These are phyloP conservation scores for Talaromyces amestolkiae DNA, from an alignment of 2,329 filamentous ascomycete genomes.

Conservation along the genomic window DNA sequence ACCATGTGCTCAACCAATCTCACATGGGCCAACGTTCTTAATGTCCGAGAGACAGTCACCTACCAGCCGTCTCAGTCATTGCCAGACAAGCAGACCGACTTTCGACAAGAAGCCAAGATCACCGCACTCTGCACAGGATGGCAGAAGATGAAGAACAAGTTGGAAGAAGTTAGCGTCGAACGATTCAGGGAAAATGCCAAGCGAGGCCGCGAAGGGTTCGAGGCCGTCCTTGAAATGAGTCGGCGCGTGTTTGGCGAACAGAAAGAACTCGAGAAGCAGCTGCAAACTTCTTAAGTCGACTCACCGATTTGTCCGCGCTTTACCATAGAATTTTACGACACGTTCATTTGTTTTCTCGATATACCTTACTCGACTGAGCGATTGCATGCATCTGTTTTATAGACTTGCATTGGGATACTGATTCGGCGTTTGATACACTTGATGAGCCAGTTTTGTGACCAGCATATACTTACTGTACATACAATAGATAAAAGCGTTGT, in stretches of 20 bases:
- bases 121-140: conserved; percentile 93
- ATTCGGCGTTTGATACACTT: conserved; percentile 21
- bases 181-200: conserved; percentile 88
- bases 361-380: conserved; percentile 21
- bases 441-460: conserved; percentile 10
- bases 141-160: conserved; percentile 94
- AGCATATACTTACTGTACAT: conserved; percentile 16
- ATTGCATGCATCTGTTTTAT: conserved; percentile 16
- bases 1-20: conserved; percentile 97
- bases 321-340: conserved; percentile 20
- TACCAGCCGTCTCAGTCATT: conserved; percentile 64
- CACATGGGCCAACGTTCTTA: conserved; percentile 86
- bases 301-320: not conserved
- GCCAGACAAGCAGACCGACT: conserved; percentile 65
- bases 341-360: not conserved
- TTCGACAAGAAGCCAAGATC: conserved; percentile 86
- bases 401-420: conserved; percentile 15
- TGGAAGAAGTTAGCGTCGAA: conserved; percentile 86
- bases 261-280: conserved; percentile 60
- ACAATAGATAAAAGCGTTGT: conserved; percentile 17
- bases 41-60: conserved; percentile 86
- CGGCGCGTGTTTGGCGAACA: conserved; percentile 88
- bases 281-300: conserved; percentile 5
- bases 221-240: conserved; percentile 91
- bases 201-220: conserved; percentile 90